These are phyloP conservation scores for Chytriomyces sp. DNA, from an alignment of 192 early-diverging fungal genomes.

Conservation along the genomic window DNA sequence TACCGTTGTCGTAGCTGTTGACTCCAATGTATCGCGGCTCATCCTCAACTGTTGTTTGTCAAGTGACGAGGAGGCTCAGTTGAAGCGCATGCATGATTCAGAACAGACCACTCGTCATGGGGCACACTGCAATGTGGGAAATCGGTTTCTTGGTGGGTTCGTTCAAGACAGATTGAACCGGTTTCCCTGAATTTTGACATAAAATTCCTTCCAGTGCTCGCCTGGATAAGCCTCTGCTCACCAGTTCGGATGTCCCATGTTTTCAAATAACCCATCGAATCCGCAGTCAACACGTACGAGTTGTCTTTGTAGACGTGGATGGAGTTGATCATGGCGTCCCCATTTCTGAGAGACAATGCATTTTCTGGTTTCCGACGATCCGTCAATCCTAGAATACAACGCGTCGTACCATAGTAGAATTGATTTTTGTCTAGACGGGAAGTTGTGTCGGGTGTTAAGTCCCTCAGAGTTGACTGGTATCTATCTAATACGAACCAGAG, in stretches of 20 bases:
- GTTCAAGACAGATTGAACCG: slow-evolving; percentile 61
- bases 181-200: slow-evolving; percentile 53
- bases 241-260: slow-evolving; percentile 88
- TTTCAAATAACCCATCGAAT: slow-evolving; percentile 84
- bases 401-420: slow-evolving; percentile 78
- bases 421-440: slow-evolving; percentile 62
- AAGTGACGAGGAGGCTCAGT: not conserved
- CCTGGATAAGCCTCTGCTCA: slow-evolving; percentile 23
- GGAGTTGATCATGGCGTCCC: slow-evolving; percentile 82
- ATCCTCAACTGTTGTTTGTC: slow-evolving; percentile 31
- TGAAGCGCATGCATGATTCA: too few relatives aligned
- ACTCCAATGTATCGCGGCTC: slow-evolving; percentile 81
- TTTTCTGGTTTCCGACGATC: slow-evolving; percentile 57
- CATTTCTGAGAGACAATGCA: slow-evolving; percentile 48
- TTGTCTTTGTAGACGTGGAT: slow-evolving; percentile 76
- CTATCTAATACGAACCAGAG: slow-evolving; percentile 27
- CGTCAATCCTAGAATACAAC: slow-evolving; percentile 68
- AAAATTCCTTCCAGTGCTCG: too few relatives aligned
- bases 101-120: slow-evolving; percentile 33
- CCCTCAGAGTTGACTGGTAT: not conserved
- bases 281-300: slow-evolving; percentile 74
- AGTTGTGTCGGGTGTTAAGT: not conserved
- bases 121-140: slow-evolving; percentile 70
- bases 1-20: slow-evolving; percentile 93
- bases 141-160: slow-evolving; percentile 75